Conservation (phyloP, 192 early-diverging fungal species). For the Spizellomyces punctatus region DNA sequence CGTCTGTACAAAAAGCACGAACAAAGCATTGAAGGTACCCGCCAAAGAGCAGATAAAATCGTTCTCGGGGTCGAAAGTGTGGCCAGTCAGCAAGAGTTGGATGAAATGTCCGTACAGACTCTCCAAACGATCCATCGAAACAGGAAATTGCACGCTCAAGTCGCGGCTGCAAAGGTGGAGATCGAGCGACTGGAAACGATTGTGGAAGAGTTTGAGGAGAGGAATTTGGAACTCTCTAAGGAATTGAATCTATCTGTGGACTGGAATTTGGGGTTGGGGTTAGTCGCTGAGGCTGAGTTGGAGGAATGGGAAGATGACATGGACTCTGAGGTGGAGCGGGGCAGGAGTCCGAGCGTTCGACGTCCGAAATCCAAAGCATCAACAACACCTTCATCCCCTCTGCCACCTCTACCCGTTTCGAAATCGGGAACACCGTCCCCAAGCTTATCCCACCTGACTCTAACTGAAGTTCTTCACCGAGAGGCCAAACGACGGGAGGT, state of each 20-base stretch:
- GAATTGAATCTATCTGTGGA: constrained; percentile 14
- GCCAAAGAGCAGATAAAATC: constrained; percentile 13
- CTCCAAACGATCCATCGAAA: constrained; percentile 9
- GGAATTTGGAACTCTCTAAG: neutral
- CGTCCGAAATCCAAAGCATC: neutral
- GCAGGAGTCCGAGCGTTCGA: neutral
- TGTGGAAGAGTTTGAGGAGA: neutral
- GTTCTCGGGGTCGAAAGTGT: constrained; percentile 19
- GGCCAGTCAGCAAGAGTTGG: constrained; percentile 17
- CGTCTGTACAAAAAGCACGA: constrained; percentile 4
- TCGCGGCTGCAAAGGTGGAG: constrained; percentile 1
- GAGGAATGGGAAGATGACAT: neutral
- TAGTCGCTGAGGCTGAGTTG: neutral
- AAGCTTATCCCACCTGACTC: neutral
- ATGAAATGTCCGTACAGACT: neutral
- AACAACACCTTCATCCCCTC: neutral
- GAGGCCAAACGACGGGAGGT: neutral
- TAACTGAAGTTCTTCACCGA: neutral
- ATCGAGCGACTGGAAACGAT: neutral
- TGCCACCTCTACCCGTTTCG: too few relatives aligned
- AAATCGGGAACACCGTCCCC: too few relatives aligned
- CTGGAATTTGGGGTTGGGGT: constrained; percentile 20
- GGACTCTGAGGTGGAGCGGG: neutral
- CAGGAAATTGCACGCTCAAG: neutral
- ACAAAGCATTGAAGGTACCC: neutral